Evolutionary conservation across 177 flowering plant species (phyloP).

Genomic region (Vitis hybrid): DNA sequence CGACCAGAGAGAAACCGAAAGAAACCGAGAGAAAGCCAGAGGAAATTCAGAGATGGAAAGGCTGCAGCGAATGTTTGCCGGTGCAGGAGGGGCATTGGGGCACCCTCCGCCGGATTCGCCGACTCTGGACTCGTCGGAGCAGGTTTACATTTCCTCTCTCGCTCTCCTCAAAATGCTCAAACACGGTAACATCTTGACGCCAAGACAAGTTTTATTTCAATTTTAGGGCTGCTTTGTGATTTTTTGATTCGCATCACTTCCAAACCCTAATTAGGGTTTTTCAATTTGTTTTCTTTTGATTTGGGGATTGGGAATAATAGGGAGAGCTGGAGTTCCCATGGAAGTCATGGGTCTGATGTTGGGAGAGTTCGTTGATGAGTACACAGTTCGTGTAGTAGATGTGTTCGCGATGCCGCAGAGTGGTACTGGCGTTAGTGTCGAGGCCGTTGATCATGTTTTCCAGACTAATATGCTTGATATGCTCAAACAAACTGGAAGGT

Average conservation of each 20-base stretch:
- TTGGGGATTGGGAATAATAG: conserved; percentile 29
- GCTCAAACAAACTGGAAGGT: conserved; percentile 99
- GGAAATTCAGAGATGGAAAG: conserved; percentile 63
- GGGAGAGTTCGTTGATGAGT: conserved; percentile 97
- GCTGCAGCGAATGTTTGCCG: conserved; percentile 84
- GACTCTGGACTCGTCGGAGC: conserved; percentile 89
- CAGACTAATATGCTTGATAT: conserved; percentile 99
- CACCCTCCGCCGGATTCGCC: conserved; percentile 95
- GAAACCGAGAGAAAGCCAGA: not conserved
- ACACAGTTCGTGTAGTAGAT: conserved; percentile 98
- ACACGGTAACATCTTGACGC: conserved; percentile 56
- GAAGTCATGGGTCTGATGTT: conserved; percentile 99
- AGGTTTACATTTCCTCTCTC: conserved; percentile 96
- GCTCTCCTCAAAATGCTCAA: conserved; percentile 99
- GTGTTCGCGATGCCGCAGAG: conserved; percentile 99
- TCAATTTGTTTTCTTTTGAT: not conserved
- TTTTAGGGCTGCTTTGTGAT: conserved; percentile 1
- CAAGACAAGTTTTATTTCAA: not conserved
- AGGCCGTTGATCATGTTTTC: conserved; percentile 97
- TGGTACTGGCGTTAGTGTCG: conserved; percentile 99
- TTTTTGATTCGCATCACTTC: not conserved
- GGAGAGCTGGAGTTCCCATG: conserved; percentile 99
- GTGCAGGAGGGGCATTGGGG: conserved; percentile 82
- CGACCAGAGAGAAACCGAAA: too few relatives aligned
- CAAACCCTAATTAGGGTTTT: conserved; percentile 8